Evolutionary conservation across 306 rosid genomes (phyloP).

Genomic region (Rosa multiflora): DNA sequence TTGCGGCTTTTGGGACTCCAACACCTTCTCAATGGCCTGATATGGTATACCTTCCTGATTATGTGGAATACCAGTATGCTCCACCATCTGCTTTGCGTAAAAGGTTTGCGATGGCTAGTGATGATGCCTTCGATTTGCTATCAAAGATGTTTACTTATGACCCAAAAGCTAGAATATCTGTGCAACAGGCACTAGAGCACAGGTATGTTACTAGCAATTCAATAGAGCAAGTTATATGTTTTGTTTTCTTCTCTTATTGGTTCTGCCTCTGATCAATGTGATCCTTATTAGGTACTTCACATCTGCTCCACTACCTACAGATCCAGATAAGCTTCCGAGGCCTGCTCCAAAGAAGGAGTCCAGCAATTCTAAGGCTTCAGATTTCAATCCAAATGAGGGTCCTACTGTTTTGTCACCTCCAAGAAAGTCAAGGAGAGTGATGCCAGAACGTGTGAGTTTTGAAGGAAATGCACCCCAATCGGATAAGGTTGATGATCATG

Average conservation of each 20-base stretch:
- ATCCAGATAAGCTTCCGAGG: conserved; percentile 88
- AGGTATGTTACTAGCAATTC: conserved; percentile 49
- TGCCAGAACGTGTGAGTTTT: conserved; percentile 75
- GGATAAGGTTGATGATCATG: conserved; percentile 55
- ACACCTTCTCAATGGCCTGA: conserved; percentile 94
- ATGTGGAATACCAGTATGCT: conserved; percentile 90
- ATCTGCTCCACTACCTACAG: conserved; percentile 79
- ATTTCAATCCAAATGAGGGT: conserved; percentile 61
- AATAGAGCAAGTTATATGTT: conserved; percentile 1
- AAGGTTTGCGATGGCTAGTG: conserved; percentile 86
- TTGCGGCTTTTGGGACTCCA: conserved; percentile 95
- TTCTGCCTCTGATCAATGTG: conserved; percentile 18
- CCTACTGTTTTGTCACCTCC: conserved; percentile 95
- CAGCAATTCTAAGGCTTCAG: conserved; percentile 41
- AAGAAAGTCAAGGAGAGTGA: conserved; percentile 90
- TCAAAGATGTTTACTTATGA: conserved; percentile 95
- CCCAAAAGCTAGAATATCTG: conserved; percentile 85
- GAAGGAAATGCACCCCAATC: conserved; percentile 58
- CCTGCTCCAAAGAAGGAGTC: conserved; percentile 85
- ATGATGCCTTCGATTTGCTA: conserved; percentile 84
- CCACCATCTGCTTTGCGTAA: conserved; percentile 83
- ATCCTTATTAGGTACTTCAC: conserved; percentile 64
- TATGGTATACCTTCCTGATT: conserved; percentile 84
- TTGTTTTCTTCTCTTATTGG: conserved; percentile 14
- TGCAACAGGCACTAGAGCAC: conserved; percentile 89